Conservation (phyloP, 179 eudicot species). For the Silene noctiflora region DNA sequence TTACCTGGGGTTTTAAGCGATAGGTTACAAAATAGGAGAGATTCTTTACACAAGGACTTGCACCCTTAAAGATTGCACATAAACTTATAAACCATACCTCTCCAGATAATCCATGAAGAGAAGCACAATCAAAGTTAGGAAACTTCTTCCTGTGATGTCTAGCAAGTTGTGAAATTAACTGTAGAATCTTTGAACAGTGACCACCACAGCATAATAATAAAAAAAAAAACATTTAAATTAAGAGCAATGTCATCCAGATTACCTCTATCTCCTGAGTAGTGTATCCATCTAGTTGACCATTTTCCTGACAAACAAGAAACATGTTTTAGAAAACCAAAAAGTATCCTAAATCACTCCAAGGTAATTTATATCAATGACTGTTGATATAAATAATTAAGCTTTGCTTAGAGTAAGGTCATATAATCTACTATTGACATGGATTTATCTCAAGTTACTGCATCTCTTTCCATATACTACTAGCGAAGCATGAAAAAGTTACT, state of each 20-base stretch:
- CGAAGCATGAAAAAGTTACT: too few relatives aligned
- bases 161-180: constrained; percentile 60
- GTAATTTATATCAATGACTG: too few relatives aligned
- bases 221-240: background rate
- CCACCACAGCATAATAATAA: constrained; percentile 4
- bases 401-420: too few relatives aligned
- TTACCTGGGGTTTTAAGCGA: constrained; percentile 24
- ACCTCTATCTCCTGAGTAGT: constrained; percentile 52
- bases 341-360: background rate
- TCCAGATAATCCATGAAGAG: constrained; percentile 36
- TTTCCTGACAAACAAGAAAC: constrained; percentile 38
- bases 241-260: constrained; percentile 1
- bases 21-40: background rate
- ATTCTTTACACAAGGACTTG: background rate
- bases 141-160: constrained; percentile 66
- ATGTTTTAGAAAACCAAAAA: background rate
- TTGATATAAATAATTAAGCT: too few relatives aligned
- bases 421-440: too few relatives aligned
- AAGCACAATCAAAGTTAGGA: constrained; percentile 33
- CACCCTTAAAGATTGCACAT: background rate
- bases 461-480: too few relatives aligned
- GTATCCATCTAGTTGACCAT: constrained; percentile 56
- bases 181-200: constrained; percentile 27
- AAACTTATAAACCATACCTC: constrained; percentile 38
- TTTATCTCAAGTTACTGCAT: too few relatives aligned